Percentiles rank a stretch among this genome's conserved stretches.
phyloP scores from a whole-genome alignment of 371 early-diverging fungal species.

The Sporodiniella umbellata region DNA sequence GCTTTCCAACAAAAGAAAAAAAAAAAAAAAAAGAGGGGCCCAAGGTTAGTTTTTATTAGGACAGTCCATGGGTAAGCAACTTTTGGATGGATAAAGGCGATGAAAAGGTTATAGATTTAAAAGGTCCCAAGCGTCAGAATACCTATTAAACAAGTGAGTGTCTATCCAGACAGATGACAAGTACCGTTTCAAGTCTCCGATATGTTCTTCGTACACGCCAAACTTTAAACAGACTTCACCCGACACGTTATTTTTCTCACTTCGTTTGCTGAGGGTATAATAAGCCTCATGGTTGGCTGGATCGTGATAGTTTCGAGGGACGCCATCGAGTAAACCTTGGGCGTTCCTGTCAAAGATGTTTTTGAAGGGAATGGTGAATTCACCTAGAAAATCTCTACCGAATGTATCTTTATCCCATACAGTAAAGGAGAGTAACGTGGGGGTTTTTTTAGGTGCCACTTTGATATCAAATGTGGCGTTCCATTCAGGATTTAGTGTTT shows the following conservation, averaged over 20 bases:
- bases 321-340: constrained; percentile 34
- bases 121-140: constrained; percentile 11
- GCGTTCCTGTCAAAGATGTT: constrained; percentile 53
- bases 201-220: constrained; percentile 37
- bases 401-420: constrained; percentile 67
- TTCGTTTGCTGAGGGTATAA: constrained; percentile 33
- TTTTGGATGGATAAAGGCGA: too few species aligned
- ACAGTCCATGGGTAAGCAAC: too few species aligned
- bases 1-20: too few species aligned
- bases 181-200: constrained; percentile 38
- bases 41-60: too few species aligned
- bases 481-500: constrained; percentile 77
- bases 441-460: constrained; percentile 41
- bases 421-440: constrained; percentile 42
- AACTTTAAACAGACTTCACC: constrained; percentile 43
- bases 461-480: constrained; percentile 66
- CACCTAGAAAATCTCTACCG: constrained; percentile 63
- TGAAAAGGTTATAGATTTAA: constrained; percentile 5
- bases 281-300: constrained; percentile 43
- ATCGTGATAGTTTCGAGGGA: constrained; percentile 50
- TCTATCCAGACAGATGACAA: background rate
- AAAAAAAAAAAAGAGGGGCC: too few species aligned
- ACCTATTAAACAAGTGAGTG: background rate
- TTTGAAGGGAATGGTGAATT: constrained; percentile 52
- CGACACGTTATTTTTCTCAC: constrained; percentile 38